Conservation (phyloP, 2,329 filamentous ascomycete species). For the Dothiorella sarmentorum region DNA sequence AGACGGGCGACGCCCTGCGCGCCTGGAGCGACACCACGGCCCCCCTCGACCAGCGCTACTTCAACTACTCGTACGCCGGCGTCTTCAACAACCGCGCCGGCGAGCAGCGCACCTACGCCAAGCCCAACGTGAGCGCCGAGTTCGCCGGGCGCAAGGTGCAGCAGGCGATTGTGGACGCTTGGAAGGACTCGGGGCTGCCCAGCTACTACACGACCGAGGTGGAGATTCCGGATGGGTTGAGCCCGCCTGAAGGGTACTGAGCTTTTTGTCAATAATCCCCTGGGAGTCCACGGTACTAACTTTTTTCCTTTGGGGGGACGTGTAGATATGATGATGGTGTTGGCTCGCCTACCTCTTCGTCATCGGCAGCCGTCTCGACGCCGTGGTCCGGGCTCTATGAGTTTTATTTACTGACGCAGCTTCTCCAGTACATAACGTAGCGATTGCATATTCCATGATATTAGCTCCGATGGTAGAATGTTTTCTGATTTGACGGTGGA, state of each 20-base stretch:
- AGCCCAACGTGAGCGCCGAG: conserved; percentile 28
- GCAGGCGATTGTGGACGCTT: conserved; percentile 26
- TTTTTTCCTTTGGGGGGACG: too few relatives aligned
- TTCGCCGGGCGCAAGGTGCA: conserved; percentile 30
- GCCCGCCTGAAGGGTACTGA: conserved; percentile 28
- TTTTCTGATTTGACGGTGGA: too few relatives aligned
- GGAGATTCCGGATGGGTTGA: conserved; percentile 34
- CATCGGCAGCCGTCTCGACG: too few relatives aligned
- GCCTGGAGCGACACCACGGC: conserved; percentile 23
- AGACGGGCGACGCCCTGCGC: conserved; percentile 32
- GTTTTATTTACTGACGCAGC: too few relatives aligned
- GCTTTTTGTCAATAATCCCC: not conserved
- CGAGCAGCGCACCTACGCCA: conserved; percentile 27
- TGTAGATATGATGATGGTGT: not conserved
- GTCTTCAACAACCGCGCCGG: conserved; percentile 30
- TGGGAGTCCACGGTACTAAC: too few relatives aligned
- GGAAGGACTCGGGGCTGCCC: conserved; percentile 25
- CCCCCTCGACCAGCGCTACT: conserved; percentile 31
- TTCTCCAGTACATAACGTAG: too few relatives aligned
- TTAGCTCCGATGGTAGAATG: too few relatives aligned
- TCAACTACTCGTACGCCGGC: conserved; percentile 33
- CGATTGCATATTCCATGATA: too few relatives aligned
- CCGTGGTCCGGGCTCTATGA: too few relatives aligned
- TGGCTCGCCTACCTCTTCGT: too few relatives aligned
- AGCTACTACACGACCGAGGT: conserved; percentile 30